phyloP scores from a whole-genome alignment of 2,329 filamentous ascomycete genomes.

The Zymoseptoria crescenta region DNA sequence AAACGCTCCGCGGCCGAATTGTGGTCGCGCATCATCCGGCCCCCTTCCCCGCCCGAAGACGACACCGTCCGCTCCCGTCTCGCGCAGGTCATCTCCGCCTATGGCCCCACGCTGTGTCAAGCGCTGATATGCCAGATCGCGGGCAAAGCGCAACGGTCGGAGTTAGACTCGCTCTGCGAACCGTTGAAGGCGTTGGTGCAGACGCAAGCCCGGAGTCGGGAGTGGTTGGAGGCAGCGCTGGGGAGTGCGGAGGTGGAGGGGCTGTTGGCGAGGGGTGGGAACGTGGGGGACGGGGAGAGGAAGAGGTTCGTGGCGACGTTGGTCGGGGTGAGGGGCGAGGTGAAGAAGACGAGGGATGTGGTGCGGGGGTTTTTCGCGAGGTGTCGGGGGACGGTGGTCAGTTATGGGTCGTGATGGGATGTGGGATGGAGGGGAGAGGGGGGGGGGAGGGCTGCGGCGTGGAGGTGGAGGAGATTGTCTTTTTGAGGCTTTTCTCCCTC shows the following conservation, averaged over 20 bases:
- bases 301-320: constrained; percentile 58
- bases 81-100: constrained; percentile 43
- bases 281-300: constrained; percentile 54
- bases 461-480: no score
- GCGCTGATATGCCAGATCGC: constrained; percentile 58
- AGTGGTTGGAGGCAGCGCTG: constrained; percentile 50
- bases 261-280: constrained; percentile 35
- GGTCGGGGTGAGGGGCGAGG: constrained; percentile 55
- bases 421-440: no score
- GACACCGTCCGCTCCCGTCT: constrained; percentile 13
- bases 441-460: no score
- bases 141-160: constrained; percentile 61
- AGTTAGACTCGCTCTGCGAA: constrained; percentile 63
- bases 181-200: constrained; percentile 58
- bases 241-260: constrained; percentile 45
- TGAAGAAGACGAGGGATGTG: constrained; percentile 55
- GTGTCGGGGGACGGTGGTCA: constrained; percentile 44
- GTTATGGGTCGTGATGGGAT: constrained; percentile 1
- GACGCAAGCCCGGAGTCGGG: constrained; percentile 21
- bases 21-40: constrained; percentile 53
- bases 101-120: constrained; percentile 54
- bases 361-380: constrained; percentile 67
- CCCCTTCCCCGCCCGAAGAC: constrained; percentile 28
- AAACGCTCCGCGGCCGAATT: constrained; percentile 68
- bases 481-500: no score